Percentiles rank a stretch among this genome's conserved stretches.
Evolutionary conservation across 441 rosid species (phyloP).

Genomic region (Populus trichocarpa): DNA sequence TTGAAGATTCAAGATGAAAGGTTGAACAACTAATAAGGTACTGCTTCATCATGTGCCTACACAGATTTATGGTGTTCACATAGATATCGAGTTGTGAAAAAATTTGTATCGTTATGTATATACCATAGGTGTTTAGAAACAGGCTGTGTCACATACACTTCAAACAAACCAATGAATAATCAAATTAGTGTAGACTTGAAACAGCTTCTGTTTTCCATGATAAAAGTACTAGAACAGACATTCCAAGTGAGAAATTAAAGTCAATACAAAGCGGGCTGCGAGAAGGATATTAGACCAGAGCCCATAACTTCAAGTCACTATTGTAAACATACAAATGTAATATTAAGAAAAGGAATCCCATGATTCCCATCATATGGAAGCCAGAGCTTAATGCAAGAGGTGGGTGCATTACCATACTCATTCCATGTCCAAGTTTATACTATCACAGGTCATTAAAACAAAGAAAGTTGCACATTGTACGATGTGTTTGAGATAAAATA

Average conservation of each 20-base stretch:
- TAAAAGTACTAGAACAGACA: background rate
- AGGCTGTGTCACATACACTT: background rate
- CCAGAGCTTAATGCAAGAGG: background rate
- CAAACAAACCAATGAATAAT: background rate
- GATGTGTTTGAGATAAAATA: background rate
- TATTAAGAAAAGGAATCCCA: background rate
- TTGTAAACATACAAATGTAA: background rate
- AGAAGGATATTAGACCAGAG: background rate
- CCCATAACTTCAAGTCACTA: background rate
- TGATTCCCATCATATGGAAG: background rate
- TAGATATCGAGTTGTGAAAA: background rate
- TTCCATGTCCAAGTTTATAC: background rate
- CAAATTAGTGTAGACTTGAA: background rate
- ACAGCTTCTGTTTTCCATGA: background rate
- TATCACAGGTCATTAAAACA: background rate
- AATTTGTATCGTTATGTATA: too few relatives aligned
- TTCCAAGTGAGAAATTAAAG: background rate
- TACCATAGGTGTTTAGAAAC: background rate
- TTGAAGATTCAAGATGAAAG: conserved; percentile 1
- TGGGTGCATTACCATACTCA: background rate
- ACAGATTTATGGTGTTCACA: background rate
- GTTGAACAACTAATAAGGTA: background rate
- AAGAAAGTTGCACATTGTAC: background rate
- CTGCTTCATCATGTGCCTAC: background rate
- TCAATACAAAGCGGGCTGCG: background rate